Percentiles rank a stretch among this genome's conserved stretches.
These are phyloP conservation scores for Raddia distichophylla DNA, from an alignment of 176 grass and related monocot species.

Conservation along the genomic window DNA sequence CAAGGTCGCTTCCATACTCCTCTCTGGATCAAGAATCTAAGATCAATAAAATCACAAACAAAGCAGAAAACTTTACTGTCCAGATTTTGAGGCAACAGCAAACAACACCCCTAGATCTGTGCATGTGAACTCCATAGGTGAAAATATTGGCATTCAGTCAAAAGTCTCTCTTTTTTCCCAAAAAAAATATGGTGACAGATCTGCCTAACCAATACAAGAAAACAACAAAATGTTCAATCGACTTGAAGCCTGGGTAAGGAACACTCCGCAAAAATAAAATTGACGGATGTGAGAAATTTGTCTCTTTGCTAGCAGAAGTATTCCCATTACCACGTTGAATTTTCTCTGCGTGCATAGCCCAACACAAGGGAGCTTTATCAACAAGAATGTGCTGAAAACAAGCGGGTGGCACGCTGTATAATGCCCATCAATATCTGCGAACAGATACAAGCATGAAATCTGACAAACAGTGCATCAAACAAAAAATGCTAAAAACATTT, in stretches of 20 bases:
- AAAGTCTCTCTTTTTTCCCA: no score
- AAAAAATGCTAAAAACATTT: conserved; percentile 19
- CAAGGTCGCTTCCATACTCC: no score
- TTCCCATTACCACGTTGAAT: conserved; percentile 14
- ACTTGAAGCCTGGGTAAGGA: background rate
- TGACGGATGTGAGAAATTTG: background rate
- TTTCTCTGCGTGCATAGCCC: conserved; percentile 28
- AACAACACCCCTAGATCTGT: background rate
- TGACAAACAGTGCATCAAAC: conserved; percentile 20
- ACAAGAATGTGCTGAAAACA: conserved; percentile 40
- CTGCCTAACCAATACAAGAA: no score
- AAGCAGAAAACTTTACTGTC: background rate
- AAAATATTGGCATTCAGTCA: background rate
- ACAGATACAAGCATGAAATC: conserved; percentile 22
- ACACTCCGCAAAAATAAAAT: background rate
- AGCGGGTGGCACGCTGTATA: background rate
- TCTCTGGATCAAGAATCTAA: background rate
- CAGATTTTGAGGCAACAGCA: background rate
- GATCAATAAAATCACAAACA: background rate
- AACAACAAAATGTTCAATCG: background rate
- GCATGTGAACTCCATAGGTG: conserved; percentile 14
- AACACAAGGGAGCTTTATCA: conserved; percentile 31
- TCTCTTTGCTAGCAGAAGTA: conserved; percentile 34
- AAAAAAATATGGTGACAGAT: no score
- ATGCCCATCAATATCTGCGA: background rate